Evolutionary conservation across 345 rosid genomes (phyloP), one percentile per base, ranked within the genome.

Genomic region (Melaleuca alternifolia): DNA sequence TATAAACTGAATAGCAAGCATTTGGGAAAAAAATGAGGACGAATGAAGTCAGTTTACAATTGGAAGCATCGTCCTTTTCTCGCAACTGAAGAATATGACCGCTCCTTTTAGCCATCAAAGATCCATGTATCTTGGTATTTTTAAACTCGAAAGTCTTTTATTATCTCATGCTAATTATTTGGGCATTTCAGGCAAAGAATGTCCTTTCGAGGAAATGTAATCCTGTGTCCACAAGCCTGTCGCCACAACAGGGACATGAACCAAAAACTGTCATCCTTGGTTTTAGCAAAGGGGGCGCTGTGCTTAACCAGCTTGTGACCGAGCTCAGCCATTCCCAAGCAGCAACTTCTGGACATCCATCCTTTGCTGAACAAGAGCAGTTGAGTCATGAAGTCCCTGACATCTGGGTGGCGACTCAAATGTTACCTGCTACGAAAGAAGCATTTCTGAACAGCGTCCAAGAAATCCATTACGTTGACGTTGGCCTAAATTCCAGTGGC

Each of bases 251-350:
- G 23, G 86, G 82, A 50, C 56, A 62, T 53, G 87, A 52, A 53
- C 95, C 96, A 1, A 95, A 86, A 85, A 93, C 98, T 0, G 71
- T 91, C 87, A 56, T 96, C 85, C 92, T 97, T 33, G 99, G 99
- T 26, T 97, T 97, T 89, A 96, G 99, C 89, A 95, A 96, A 65
- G 99, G 98, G 33, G 99, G 99, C 16, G 92, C 95, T 59, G 98
- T 93, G 86, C 88, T 96, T 54, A 97, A 97, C 91, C 99, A 97
- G 94, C 88, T 97, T 41, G 90, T 95, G 18, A 88, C 92, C 28
- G 98, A 97, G 92, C 92, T 96, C 11, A 92, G 94, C 54, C 88
- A 84, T 44, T 83, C 86, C 33, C 93, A 90, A 85, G 48, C 62
- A 51, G 59, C 87, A 83, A 76, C 92, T 54, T 23, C 50, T 12